Evolutionary conservation across 805 yeast species (phyloP), one percentile per base, ranked within the genome.

Genomic region (Wickerhamiella siamensis): DNA sequence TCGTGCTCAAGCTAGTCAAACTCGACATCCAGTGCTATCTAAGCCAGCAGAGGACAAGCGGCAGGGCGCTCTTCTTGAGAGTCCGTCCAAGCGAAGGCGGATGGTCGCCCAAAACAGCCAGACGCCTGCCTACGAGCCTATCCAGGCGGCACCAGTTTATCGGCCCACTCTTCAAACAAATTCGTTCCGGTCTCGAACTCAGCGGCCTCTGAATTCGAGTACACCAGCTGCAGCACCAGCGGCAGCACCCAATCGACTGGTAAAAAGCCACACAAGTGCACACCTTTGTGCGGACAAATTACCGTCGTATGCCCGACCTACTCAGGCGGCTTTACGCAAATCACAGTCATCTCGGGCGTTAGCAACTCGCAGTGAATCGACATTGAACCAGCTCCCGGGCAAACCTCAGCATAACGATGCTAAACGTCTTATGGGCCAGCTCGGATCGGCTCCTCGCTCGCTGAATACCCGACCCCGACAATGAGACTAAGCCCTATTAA

Each of bases 301-400:
- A 5, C 55, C 55, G 5, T 39, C 45, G 17, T 51, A 47, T 16
- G 53, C 53, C 10, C 43, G 53, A n/a, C 55, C 55, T 1, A 51
- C 55, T 1, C 42, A 33, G 39, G 45, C 52, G 9, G 33, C 52
- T 0, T 10, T 47, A 16, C 46, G 48, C 9, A 37, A 46, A 20
- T 49, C 51, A 14, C 43, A 46, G 38, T 47, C 52, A 4, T 37
- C 39, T 12, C 20, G 27, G 15, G 37, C 22, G 22, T 21, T 34
- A 4, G 15, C 37, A 5, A 26, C 19, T 8, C 18, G 15, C 4
- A 19, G 36, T 5, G 36, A 17, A 9, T 8, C 29, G 10, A 12
- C 12, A 8, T 24, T 24, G 29, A 24, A 24, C 29, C 29, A 24
- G 12, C 6, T 24, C 10, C 29, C 29, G 12, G 12, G 6, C 29